Conservation (phyloP, 352 stramenopile species). For the Plasmopara viticola region DNA sequence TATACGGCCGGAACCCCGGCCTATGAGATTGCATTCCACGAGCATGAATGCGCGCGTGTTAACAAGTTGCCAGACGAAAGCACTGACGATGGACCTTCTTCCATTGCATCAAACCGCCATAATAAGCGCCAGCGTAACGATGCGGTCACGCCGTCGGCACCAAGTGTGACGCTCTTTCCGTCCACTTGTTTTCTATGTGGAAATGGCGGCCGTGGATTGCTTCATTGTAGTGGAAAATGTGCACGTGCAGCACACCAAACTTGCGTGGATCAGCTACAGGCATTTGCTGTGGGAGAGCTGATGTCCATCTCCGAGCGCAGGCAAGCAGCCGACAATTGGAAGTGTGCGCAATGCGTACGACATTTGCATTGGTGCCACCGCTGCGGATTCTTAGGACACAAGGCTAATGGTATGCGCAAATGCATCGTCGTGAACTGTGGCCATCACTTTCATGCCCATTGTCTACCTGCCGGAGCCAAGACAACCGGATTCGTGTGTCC, state of each 20-base stretch:
- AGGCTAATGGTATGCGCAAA: conserved; percentile 37
- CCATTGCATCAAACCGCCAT: background rate
- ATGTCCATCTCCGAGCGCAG: conserved; percentile 25
- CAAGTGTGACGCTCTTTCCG: conserved; percentile 42
- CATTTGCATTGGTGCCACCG: conserved; percentile 48
- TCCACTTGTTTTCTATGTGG: conserved; percentile 55
- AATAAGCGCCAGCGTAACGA: conserved; percentile 28
- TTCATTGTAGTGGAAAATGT: conserved; percentile 54
- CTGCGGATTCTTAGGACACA: conserved; percentile 69
- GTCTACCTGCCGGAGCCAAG: conserved; percentile 12
- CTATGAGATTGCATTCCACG: conserved; percentile 70
- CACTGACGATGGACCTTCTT: background rate
- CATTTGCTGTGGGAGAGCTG: conserved; percentile 6
- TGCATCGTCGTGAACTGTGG: conserved; percentile 54
- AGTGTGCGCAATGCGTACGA: conserved; percentile 59
- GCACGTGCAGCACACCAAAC: conserved; percentile 49
- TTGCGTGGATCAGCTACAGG: conserved; percentile 56
- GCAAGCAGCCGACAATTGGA: conserved; percentile 37
- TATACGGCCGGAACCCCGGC: conserved; percentile 38
- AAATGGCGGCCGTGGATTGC: conserved; percentile 36
- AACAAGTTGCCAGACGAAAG: conserved; percentile 26
- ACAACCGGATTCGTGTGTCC: conserved; percentile 41
- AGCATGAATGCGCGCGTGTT: conserved; percentile 66
- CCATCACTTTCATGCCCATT: conserved; percentile 51
- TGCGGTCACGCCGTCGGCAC: background rate